Base-by-base conservation (phyloP, 495 filamentous ascomycete species). In the Stereocaulon alpinum region DNA sequence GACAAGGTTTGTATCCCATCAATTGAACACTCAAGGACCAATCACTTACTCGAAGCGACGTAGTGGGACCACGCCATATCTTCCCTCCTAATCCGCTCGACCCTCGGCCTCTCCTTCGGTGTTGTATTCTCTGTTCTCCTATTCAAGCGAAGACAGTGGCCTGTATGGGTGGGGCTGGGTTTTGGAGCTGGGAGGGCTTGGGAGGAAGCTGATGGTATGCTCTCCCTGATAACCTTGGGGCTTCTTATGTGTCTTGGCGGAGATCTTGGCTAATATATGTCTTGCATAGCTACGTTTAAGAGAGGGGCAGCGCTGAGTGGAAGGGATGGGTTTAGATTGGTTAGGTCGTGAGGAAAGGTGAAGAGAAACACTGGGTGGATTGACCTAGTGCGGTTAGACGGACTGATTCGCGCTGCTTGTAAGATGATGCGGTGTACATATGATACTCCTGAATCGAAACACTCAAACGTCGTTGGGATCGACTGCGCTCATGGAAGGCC, bases 61-160 rank as follows among this genome's bases (percentile, higher is more conserved):
- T 66, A 99, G 94, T 99, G 93, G 93, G 93, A 99, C 73, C 89
- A 86, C 73, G 95, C 91, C 72, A 85, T 97, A 72, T 96, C 93
- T 64, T 95, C 92, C 67, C 81, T 95, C 74, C 81, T 97, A 68
- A 91, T 97, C 76, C 91, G 93, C 71, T 96, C 91, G 58, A 84
- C 87, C 51, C 82, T 99, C 70, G 93, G 93, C 65, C 84, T 96
- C 65, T 88, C 86, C 58, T 96, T 97, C 75, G 93, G 93, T 74
- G 86, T 97, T 71, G 86, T 97, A 72, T 97, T 99, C 79, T 96
- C 91, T 49, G 91, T 99, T 34, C 85, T 99, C 50, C 74, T 99
- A 29, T 99, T 99, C 82, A 95, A 94, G 80, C 84, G 93, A 70
- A 84, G 93, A 72, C 89, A 92, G 64, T 99, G 93, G 88, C 93